Evolutionary conservation across 2,329 filamentous ascomycete species (phyloP).

Genomic region (Boeremia lycopersici): DNA sequence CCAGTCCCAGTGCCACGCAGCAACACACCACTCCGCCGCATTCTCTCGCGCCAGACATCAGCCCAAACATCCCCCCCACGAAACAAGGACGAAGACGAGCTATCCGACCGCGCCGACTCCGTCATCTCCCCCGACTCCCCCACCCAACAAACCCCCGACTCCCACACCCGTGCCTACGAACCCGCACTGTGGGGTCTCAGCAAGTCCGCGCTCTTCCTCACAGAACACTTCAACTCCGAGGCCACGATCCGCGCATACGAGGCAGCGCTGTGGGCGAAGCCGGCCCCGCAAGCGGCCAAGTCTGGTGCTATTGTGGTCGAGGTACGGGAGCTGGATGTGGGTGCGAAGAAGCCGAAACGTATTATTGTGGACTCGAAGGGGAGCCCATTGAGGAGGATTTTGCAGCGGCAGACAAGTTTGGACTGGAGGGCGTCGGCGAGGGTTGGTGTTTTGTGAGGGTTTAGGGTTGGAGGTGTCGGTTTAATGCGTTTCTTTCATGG

Average conservation of each 20-base stretch:
- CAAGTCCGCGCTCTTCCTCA: not conserved
- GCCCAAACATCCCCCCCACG: not conserved
- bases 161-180: not conserved
- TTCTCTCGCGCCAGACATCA: constrained; percentile 1
- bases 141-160: not conserved
- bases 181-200: not conserved
- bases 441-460: not conserved
- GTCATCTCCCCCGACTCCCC: constrained; percentile 2
- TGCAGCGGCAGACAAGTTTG: constrained; percentile 7
- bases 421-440: constrained; percentile 1
- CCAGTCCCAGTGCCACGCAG: not conserved
- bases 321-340: not conserved
- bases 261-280: not conserved
- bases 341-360: not conserved
- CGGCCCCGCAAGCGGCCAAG: too few relatives aligned
- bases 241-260: not conserved
- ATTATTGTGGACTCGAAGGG: constrained; percentile 4
- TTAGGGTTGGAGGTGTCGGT: not conserved
- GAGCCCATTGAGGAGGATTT: constrained; percentile 7
- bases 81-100: not conserved
- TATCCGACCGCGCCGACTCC: constrained; percentile 2
- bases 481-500: not conserved
- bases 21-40: constrained; percentile 12
- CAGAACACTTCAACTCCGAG: not conserved
- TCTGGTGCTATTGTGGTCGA: not conserved